phyloP scores from a whole-genome alignment of 2,329 filamentous ascomycete species.

The Microdochium bolleyi region DNA sequence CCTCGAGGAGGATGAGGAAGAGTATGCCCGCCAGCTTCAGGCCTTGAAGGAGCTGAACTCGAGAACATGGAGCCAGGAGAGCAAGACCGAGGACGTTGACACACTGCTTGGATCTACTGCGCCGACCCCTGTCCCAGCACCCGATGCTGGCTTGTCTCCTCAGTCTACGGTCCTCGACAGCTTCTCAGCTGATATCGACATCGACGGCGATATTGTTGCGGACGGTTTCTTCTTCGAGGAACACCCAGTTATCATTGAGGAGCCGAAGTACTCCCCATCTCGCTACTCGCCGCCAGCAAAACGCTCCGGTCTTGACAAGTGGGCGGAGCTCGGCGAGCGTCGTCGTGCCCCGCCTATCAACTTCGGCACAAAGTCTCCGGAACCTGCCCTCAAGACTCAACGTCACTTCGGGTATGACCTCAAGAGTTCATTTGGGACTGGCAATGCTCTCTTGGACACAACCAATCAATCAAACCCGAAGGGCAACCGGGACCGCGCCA shows the following conservation, averaged over 20 bases:
- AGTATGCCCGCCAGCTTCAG: conserved; percentile 50
- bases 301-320: conserved; percentile 65
- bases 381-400: conserved; percentile 32
- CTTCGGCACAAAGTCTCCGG: conserved; percentile 41
- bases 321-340: conserved; percentile 79
- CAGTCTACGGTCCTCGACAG: conserved; percentile 25
- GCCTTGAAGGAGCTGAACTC: conserved; percentile 61
- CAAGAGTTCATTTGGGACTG: conserved; percentile 34
- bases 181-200: conserved; percentile 41
- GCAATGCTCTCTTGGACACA: conserved; percentile 11
- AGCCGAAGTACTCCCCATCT: conserved; percentile 26
- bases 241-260: conserved; percentile 29
- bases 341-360: conserved; percentile 58
- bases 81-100: conserved; percentile 39
- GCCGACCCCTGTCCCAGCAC: conserved; percentile 24
- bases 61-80: conserved; percentile 73
- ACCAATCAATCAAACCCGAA: not conserved
- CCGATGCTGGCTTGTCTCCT: conserved; percentile 31
- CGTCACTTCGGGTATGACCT: conserved; percentile 28
- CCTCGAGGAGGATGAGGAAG: conserved; percentile 64
- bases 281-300: conserved; percentile 62
- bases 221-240: conserved; percentile 72
- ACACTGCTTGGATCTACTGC: conserved; percentile 24
- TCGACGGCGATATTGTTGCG: conserved; percentile 57
- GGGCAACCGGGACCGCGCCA: conserved; percentile 34